phyloP scores from a whole-genome alignment of 2,329 filamentous ascomycete genomes.

The Penicillium oxalicum region DNA sequence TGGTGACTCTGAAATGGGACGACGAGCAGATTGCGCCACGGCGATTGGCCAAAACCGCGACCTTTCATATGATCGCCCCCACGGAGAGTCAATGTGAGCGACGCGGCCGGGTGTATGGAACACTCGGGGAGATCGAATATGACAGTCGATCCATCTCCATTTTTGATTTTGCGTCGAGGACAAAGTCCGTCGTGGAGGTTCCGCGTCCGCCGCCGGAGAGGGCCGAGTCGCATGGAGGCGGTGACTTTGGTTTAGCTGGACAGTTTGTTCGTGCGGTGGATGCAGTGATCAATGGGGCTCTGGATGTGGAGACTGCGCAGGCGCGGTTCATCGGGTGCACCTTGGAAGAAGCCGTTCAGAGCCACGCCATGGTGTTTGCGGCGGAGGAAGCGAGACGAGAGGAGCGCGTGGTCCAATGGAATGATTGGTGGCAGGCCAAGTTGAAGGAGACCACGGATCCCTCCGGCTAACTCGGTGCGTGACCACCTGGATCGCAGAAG shows the following conservation, averaged over 20 bases:
- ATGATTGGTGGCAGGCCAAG: constrained; percentile 64
- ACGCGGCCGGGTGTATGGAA: constrained; percentile 79
- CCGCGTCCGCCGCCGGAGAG: constrained; percentile 54
- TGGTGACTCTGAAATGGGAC: constrained; percentile 82
- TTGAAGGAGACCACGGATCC: constrained; percentile 28
- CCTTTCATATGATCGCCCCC: constrained; percentile 90
- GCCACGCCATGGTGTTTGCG: constrained; percentile 88
- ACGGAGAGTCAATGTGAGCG: constrained; percentile 82
- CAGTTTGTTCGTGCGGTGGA: constrained; percentile 81
- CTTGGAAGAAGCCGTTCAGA: constrained; percentile 78
- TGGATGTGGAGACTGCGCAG: constrained; percentile 66
- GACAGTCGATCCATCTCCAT: constrained; percentile 72
- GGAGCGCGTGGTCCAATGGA: constrained; percentile 68
- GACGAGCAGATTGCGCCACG: constrained; percentile 49
- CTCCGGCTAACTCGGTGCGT: too few species aligned
- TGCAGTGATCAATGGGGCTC: constrained; percentile 65
- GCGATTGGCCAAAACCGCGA: constrained; percentile 72
- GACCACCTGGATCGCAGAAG: too few species aligned
- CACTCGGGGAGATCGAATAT: constrained; percentile 76
- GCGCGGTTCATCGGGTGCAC: constrained; percentile 70
- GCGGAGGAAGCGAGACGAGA: constrained; percentile 76
- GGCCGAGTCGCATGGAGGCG: constrained; percentile 63
- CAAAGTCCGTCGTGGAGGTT: constrained; percentile 49
- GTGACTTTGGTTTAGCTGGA: constrained; percentile 70
- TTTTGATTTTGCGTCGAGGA: constrained; percentile 61